These are phyloP conservation scores for Beta corolliflora DNA, from an alignment of 179 eudicot species.

Conservation along the genomic window DNA sequence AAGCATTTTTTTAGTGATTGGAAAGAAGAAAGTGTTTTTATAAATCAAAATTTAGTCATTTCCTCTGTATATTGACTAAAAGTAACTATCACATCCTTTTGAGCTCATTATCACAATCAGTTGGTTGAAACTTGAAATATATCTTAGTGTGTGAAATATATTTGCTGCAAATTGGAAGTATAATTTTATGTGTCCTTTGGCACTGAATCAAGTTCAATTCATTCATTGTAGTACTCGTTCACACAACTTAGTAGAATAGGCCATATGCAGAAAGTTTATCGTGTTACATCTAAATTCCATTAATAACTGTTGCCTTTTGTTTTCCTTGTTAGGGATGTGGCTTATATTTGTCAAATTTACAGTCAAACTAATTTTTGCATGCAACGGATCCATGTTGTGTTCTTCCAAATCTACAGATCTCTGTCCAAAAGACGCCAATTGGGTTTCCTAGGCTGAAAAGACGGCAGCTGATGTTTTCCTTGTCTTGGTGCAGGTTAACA, in stretches of 20 bases:
- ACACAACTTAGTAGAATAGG: neutral
- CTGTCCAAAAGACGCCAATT: neutral
- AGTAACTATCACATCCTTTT: neutral
- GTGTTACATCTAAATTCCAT: neutral
- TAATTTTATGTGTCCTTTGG: neutral
- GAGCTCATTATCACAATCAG: neutral
- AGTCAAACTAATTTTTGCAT: neutral
- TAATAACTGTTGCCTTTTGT: neutral
- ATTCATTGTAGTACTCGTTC: neutral
- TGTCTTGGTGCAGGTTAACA: constrained; percentile 52
- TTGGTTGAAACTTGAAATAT: neutral
- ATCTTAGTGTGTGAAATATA: neutral
- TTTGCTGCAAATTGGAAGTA: neutral
- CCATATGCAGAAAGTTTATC: neutral
- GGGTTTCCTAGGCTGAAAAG: neutral
- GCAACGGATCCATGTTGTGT: neutral
- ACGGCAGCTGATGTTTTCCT: neutral
- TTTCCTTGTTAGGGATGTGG: neutral
- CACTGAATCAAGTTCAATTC: neutral
- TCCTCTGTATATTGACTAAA: neutral
- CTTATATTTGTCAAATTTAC: neutral
- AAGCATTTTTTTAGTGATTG: neutral
- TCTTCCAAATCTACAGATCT: neutral
- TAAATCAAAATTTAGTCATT: neutral
- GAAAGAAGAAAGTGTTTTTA: no score